Conservation (phyloP, 257 asterid species). For the Nicotiana noctiflora region DNA sequence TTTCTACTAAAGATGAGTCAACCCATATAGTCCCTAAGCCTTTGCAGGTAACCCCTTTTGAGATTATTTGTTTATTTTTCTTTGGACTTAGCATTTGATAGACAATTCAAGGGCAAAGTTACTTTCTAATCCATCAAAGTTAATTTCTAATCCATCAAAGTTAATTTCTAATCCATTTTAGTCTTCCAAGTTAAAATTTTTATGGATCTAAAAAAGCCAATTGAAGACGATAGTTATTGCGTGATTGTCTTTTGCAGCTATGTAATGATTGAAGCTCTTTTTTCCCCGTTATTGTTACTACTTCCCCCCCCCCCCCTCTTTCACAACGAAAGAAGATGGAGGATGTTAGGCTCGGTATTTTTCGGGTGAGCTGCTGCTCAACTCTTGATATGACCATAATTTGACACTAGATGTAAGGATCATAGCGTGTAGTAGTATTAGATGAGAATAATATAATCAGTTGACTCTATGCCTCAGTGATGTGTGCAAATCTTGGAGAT, state of each 20-base stretch:
- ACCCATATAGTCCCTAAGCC: constrained; percentile 35
- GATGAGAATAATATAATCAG: no score
- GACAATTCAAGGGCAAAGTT: neutral
- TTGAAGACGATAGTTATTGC: neutral
- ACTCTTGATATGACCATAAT: neutral
- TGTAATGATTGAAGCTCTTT: neutral
- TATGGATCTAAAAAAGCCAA: neutral
- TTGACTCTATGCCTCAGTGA: no score
- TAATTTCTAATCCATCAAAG: neutral
- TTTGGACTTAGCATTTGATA: neutral
- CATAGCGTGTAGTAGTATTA: no score
- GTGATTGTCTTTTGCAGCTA: neutral
- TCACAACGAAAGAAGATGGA: no score
- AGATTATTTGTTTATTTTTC: neutral
- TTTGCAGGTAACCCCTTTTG: constrained; percentile 43
- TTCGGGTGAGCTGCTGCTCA: neutral
- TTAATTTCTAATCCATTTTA: neutral
- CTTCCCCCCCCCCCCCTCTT: neutral
- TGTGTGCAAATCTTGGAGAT: no score
- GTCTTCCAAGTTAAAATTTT: neutral
- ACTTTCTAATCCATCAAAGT: constrained; percentile 8
- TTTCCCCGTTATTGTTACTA: neutral
- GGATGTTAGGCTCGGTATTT: no score
- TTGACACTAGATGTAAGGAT: neutral
- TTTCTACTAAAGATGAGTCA: constrained; percentile 24